These are phyloP conservation scores for Entomortierella beljakovae DNA, from an alignment of 192 early-diverging fungal genomes.

Conservation along the genomic window DNA sequence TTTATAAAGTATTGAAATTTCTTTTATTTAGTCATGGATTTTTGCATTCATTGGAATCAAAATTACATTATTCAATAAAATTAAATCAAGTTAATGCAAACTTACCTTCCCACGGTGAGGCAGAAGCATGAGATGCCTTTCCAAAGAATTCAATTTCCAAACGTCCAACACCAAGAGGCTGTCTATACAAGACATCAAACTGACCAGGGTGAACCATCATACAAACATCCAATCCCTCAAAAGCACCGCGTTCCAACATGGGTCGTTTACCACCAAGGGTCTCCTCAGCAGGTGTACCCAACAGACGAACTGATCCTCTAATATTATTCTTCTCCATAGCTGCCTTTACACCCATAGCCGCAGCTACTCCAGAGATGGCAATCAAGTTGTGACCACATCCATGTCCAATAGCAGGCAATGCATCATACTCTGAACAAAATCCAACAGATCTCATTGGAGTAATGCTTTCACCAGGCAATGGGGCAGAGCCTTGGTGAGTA, in stretches of 20 bases:
- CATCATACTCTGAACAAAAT: constrained; percentile 73
- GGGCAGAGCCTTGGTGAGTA: constrained; percentile 53
- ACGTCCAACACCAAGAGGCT: constrained; percentile 56
- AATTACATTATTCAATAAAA: neutral
- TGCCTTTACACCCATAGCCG: constrained; percentile 63
- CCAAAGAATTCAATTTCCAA: constrained; percentile 78
- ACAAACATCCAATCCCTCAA: constrained; percentile 76
- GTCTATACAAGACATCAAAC: constrained; percentile 61
- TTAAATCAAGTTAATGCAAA: neutral
- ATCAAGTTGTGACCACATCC: constrained; percentile 78
- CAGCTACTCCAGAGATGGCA: constrained; percentile 68
- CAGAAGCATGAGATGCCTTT: constrained; percentile 76
- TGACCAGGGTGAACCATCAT: constrained; percentile 87
- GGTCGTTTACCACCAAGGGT: constrained; percentile 77
- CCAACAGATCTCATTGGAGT: constrained; percentile 63
- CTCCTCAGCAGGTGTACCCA: constrained; percentile 88
- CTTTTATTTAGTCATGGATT: constrained; percentile 21
- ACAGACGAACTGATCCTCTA: constrained; percentile 71
- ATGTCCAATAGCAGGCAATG: constrained; percentile 73
- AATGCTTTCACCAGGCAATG: neutral
- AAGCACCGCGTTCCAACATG: constrained; percentile 75
- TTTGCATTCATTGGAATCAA: neutral
- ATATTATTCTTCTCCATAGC: constrained; percentile 57
- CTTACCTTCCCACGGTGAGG: constrained; percentile 51
- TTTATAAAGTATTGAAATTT: neutral